Conservation (phyloP, 306 rosid genomes). For the Oxytropis ochrocephala region DNA sequence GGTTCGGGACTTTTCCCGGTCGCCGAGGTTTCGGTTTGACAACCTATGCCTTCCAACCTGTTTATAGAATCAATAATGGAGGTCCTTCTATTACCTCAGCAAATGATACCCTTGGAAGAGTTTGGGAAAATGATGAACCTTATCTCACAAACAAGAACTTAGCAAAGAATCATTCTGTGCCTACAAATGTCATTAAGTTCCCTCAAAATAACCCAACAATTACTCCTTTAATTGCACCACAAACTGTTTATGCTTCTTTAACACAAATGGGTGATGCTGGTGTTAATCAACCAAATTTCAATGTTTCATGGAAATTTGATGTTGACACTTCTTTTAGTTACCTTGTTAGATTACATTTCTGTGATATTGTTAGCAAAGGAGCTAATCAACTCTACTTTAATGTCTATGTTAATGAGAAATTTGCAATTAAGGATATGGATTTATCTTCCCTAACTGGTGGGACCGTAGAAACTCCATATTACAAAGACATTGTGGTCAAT, state of each 20-base stretch:
- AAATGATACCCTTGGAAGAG: conserved; percentile 43
- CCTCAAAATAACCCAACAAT: neutral
- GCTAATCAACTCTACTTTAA: conserved; percentile 39
- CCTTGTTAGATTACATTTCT: conserved; percentile 49
- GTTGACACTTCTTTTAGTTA: conserved; percentile 37
- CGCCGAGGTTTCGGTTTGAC: conserved; percentile 20
- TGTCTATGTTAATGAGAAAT: conserved; percentile 37
- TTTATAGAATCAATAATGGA: conserved; percentile 43
- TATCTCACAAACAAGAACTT: conserved; percentile 29
- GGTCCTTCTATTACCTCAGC: conserved; percentile 41
- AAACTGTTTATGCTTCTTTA: conserved; percentile 35
- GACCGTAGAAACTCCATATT: conserved; percentile 34
- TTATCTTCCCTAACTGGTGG: conserved; percentile 34
- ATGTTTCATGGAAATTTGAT: conserved; percentile 52
- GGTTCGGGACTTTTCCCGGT: conserved; percentile 34
- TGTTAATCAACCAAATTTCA: conserved; percentile 28
- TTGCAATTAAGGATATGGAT: conserved; percentile 37
- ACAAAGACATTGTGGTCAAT: conserved; percentile 51
- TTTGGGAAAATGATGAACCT: conserved; percentile 40
- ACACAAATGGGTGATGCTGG: conserved; percentile 38
- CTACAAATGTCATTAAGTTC: conserved; percentile 29
- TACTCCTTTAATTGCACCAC: conserved; percentile 39
- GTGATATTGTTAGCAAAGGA: conserved; percentile 49
- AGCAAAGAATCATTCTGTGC: conserved; percentile 17
- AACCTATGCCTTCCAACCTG: conserved; percentile 20